Percentiles rank a stretch among this genome's conserved stretches.
phyloP scores from a whole-genome alignment of 495 filamentous ascomycete species.

The Lentithecium fluviatile region DNA sequence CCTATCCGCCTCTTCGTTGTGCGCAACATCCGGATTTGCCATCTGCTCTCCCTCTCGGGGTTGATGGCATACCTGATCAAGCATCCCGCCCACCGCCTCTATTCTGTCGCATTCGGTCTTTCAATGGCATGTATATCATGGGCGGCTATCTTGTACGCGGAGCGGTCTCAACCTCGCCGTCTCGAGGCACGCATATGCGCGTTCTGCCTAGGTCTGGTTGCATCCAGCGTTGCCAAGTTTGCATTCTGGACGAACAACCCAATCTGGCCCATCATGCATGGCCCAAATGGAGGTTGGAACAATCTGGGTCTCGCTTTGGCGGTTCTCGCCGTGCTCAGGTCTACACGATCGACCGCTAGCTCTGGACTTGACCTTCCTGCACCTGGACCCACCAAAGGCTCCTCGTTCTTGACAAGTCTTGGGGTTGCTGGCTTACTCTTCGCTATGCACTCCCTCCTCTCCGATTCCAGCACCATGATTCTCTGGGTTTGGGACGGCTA shows the following conservation, averaged over 20 bases:
- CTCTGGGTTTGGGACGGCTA: conserved; percentile 99
- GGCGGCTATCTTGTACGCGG: conserved; percentile 75
- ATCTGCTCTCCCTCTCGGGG: conserved; percentile 74
- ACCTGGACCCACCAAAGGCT: conserved; percentile 54
- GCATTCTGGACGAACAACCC: conserved; percentile 96
- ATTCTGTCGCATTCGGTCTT: conserved; percentile 76
- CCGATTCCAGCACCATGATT: conserved; percentile 98
- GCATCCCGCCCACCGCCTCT: conserved; percentile 73
- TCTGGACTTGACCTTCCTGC: conserved; percentile 30
- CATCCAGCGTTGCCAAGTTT: conserved; percentile 88
- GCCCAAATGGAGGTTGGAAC: conserved; percentile 88
- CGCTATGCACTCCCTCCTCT: conserved; percentile 87
- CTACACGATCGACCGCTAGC: conserved; percentile 40
- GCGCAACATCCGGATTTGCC: conserved; percentile 65
- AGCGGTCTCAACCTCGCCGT: conserved; percentile 67
- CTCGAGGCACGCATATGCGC: conserved; percentile 79
- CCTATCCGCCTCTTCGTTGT: conserved; percentile 65
- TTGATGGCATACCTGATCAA: conserved; percentile 76
- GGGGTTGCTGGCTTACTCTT: conserved; percentile 86
- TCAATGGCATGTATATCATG: conserved; percentile 75
- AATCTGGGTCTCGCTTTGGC: conserved; percentile 75
- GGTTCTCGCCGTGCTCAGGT: conserved; percentile 64
- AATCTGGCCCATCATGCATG: conserved; percentile 91
- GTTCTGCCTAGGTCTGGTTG: conserved; percentile 77
- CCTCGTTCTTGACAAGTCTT: conserved; percentile 67